These are phyloP conservation scores for Cryptomeria japonica DNA, from an alignment of 75 land plant species.

Conservation along the genomic window DNA sequence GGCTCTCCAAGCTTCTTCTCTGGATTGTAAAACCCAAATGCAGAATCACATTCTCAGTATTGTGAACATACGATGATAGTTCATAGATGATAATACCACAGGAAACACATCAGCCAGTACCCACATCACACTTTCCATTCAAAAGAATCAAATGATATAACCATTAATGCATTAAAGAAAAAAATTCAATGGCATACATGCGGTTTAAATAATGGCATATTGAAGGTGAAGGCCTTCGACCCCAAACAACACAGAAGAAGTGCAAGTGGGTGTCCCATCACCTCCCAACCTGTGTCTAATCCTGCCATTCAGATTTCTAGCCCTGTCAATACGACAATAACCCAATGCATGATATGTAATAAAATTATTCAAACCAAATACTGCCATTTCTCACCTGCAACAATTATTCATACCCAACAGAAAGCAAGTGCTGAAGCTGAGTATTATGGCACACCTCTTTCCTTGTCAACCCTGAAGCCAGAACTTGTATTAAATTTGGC, in stretches of 20 bases:
- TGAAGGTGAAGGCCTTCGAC: not conserved
- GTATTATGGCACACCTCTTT: too few relatives aligned
- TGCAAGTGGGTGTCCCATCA: not conserved
- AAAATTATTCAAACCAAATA: not conserved
- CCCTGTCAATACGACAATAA: not conserved
- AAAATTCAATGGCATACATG: not conserved
- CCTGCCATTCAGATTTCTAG: not conserved
- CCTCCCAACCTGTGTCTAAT: not conserved
- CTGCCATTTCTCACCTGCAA: too few relatives aligned
- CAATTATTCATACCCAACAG: too few relatives aligned
- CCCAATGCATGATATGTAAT: not conserved
- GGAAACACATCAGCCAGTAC: not conserved
- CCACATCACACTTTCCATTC: not conserved
- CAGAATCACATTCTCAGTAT: not conserved
- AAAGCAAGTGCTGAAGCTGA: too few relatives aligned
- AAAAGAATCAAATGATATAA: not conserved
- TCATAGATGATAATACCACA: not conserved
- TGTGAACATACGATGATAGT: too few relatives aligned
- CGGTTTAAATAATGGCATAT: not conserved
- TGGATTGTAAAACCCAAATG: not conserved
- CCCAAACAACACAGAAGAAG: not conserved
- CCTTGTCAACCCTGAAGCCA: too few relatives aligned
- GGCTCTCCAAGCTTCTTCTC: not conserved
- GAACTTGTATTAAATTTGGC: too few relatives aligned
- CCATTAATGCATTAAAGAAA: not conserved